Conservation (phyloP, 176 grass and related monocot genomes). For the Calamus simplicifolius region DNA sequence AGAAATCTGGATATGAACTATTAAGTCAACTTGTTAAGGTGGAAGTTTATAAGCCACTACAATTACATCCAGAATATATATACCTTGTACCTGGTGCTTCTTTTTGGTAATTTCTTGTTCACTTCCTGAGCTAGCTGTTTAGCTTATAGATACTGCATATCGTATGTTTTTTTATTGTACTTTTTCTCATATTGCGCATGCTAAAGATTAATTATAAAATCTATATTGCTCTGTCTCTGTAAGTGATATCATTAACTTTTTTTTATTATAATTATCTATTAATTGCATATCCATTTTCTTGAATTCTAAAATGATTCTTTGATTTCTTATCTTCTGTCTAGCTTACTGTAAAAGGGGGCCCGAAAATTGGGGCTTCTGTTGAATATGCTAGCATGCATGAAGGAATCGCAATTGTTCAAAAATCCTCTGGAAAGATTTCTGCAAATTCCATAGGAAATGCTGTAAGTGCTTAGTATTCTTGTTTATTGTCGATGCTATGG, state of each 20-base stretch:
- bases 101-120: slow-evolving; percentile 59
- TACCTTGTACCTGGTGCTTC: slow-evolving; percentile 87
- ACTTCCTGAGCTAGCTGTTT: no score
- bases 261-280: no score
- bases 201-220: no score
- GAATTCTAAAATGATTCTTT: slow-evolving; percentile 7
- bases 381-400: slow-evolving; percentile 60
- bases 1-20: slow-evolving; percentile 60
- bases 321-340: slow-evolving; percentile 26
- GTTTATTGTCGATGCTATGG: no score
- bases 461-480: slow-evolving; percentile 41
- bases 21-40: slow-evolving; percentile 83
- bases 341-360: slow-evolving; percentile 86
- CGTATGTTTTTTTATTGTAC: no score
- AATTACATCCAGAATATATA: slow-evolving; percentile 78
- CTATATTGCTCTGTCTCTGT: no score
- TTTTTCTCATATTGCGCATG: no score
- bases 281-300: not conserved
- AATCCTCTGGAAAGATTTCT: slow-evolving; percentile 56
- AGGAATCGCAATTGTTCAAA: slow-evolving; percentile 47
- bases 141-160: no score
- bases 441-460: slow-evolving; percentile 77
- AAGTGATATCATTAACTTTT: no score
- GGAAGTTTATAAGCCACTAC: slow-evolving; percentile 82
- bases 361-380: slow-evolving; percentile 62